phyloP scores from a whole-genome alignment of 257 asterid genomes.

The Pogostemon cablin region DNA sequence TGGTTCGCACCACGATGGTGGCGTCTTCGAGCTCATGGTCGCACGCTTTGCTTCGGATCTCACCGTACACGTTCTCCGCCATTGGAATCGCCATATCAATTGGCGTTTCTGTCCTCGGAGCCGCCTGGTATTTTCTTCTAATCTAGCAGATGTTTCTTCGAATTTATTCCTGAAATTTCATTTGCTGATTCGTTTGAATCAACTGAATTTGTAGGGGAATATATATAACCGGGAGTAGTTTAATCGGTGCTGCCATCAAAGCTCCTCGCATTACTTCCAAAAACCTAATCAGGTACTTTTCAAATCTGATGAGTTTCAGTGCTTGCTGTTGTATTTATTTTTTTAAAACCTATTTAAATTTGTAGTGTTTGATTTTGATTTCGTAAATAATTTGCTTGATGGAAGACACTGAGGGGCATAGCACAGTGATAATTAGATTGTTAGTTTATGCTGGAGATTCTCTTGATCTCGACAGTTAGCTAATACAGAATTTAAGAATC shows the following conservation, averaged over 20 bases:
- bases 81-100: slow-evolving; percentile 89
- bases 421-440: slow-evolving; percentile 6
- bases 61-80: slow-evolving; percentile 95
- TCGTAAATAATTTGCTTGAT: slow-evolving; percentile 17
- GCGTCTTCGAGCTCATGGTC: slow-evolving; percentile 84
- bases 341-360: too few species aligned
- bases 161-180: background rate
- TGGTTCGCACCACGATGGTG: slow-evolving; percentile 50
- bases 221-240: slow-evolving; percentile 80
- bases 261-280: slow-evolving; percentile 85
- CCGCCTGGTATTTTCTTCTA: slow-evolving; percentile 71
- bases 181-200: slow-evolving; percentile 20
- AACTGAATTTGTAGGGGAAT: slow-evolving; percentile 58
- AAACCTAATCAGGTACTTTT: slow-evolving; percentile 70
- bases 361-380: slow-evolving; percentile 22
- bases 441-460: background rate
- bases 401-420: slow-evolving; percentile 4
- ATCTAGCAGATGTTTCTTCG: background rate
- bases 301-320: slow-evolving; percentile 18
- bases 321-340: background rate
- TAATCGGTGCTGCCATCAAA: slow-evolving; percentile 82
- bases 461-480: background rate
- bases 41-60: slow-evolving; percentile 81
- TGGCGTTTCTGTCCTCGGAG: slow-evolving; percentile 98
- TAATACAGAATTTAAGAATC: slow-evolving; percentile 1